Conservation (phyloP, 805 yeast species). For the Schizosaccharomyces cryophilus region DNA sequence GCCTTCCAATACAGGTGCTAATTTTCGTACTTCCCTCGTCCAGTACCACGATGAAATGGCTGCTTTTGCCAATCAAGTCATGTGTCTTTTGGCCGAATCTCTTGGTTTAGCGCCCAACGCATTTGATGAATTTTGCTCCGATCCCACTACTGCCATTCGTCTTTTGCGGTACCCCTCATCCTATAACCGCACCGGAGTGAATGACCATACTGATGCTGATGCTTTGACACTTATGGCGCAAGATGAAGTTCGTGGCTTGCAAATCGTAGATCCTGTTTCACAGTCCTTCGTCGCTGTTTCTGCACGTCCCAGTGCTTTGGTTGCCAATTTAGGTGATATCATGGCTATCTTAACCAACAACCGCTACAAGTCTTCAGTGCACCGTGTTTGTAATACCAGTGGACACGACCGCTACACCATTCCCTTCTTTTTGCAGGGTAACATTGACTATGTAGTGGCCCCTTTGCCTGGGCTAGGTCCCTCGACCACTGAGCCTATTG, state of each 20-base stretch:
- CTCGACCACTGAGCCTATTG: neutral
- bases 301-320: slow-evolving; percentile 9
- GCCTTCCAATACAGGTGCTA: neutral
- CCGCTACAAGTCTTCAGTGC: slow-evolving; percentile 17
- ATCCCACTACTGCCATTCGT: neutral
- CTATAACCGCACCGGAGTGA: neutral
- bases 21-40: neutral
- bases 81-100: neutral
- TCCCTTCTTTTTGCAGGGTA: slow-evolving; percentile 9
- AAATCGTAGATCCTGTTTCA: neutral
- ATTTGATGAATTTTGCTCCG: neutral
- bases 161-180: neutral
- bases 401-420: slow-evolving; percentile 19
- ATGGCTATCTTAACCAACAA: slow-evolving; percentile 19
- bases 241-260: neutral
- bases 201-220: neutral
- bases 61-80: neutral
- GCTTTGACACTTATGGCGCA: neutral
- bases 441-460: neutral
- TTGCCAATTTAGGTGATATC: slow-evolving; percentile 20
- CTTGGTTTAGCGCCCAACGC: neutral
- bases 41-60: neutral
- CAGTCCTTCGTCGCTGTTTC: neutral
- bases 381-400: slow-evolving; percentile 15
- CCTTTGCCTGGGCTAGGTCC: neutral